phyloP scores from a whole-genome alignment of 2,329 filamentous ascomycete species.

The Aphanoascus verrucosus region DNA sequence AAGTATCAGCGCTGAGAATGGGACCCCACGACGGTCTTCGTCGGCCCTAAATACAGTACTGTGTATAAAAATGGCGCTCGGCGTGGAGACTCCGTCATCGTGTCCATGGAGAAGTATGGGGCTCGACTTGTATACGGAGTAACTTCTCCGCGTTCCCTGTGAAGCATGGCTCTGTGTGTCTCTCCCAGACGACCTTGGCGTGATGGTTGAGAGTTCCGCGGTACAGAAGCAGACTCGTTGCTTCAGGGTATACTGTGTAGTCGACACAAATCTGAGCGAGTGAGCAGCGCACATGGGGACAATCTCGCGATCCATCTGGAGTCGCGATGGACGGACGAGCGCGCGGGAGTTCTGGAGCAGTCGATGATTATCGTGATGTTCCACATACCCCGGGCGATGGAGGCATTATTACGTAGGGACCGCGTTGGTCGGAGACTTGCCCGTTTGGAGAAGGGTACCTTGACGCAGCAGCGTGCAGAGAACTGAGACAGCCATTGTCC shows the following conservation, averaged over 20 bases:
- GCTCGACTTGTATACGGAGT: too few relatives aligned
- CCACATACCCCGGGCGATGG: constrained; percentile 1
- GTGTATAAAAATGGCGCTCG: too few relatives aligned
- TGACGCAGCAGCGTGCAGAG: neutral
- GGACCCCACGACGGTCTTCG: neutral
- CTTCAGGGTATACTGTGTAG: neutral
- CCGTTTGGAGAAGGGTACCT: neutral
- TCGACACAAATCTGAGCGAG: neutral
- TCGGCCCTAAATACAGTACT: too few relatives aligned
- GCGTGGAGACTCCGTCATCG: too few relatives aligned
- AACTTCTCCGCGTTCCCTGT: neutral
- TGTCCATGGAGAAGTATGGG: too few relatives aligned
- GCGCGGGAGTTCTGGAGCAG: constrained; percentile 3
- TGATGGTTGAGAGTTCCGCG: neutral
- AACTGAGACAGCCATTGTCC: neutral
- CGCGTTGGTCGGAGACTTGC: neutral
- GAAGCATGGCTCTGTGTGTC: neutral
- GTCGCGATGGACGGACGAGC: neutral
- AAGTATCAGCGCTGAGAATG: neutral
- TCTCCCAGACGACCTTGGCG: neutral
- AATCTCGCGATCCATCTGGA: neutral
- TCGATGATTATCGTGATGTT: constrained; percentile 5
- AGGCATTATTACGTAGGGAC: constrained; percentile 2
- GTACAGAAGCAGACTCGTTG: neutral
- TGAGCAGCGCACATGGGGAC: neutral